These are phyloP conservation scores for Yamadazyma trypodendri DNA, from an alignment of 1,139 yeast genomes.

Conservation along the genomic window DNA sequence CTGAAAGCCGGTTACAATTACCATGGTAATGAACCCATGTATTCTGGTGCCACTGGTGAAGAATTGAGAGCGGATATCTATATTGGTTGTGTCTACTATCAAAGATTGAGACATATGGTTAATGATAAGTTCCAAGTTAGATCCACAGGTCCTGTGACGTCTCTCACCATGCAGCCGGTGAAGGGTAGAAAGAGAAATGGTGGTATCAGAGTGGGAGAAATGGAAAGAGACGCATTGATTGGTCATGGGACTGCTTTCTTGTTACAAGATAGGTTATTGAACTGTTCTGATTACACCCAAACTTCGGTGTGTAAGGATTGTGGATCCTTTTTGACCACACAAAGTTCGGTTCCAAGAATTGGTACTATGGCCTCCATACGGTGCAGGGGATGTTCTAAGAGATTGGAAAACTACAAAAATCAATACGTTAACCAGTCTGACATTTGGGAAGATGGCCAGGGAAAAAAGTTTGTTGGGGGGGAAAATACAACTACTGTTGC, in stretches of 20 bases:
- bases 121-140: constrained; percentile 99
- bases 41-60: constrained; percentile 98
- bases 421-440: constrained; percentile 68
- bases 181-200: constrained; percentile 99
- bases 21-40: constrained; percentile 99
- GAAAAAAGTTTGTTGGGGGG: constrained; percentile 89
- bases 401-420: constrained; percentile 45
- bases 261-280: constrained; percentile 90
- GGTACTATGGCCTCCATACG: constrained; percentile 77
- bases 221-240: constrained; percentile 98
- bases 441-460: constrained; percentile 97
- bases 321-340: constrained; percentile 89
- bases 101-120: constrained; percentile 98
- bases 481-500: constrained; percentile 90
- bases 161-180: constrained; percentile 98
- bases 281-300: constrained; percentile 95
- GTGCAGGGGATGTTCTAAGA: constrained; percentile 89
- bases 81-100: constrained; percentile 95
- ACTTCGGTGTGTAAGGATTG: constrained; percentile 87
- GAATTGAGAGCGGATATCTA: constrained; percentile 94
- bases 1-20: constrained; percentile 87
- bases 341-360: constrained; percentile 84
- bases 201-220: constrained; percentile 99
- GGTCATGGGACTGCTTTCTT: constrained; percentile 99
- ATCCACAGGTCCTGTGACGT: constrained; percentile 97